phyloP scores from a whole-genome alignment of 805 yeast species.

The Lipomyces mesembrius region DNA sequence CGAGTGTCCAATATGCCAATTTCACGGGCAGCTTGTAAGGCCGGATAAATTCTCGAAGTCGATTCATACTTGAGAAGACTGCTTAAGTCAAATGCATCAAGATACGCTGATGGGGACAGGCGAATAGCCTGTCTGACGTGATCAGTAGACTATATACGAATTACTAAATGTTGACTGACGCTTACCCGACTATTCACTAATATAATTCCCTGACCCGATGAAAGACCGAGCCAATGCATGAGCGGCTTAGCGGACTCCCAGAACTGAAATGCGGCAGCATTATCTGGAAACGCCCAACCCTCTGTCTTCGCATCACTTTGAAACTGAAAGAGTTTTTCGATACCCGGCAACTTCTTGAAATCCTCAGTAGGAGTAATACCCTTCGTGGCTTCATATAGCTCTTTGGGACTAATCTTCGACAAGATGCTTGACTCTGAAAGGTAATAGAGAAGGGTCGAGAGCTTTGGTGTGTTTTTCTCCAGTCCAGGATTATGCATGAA shows the following conservation, averaged over 20 bases:
- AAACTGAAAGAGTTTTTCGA: constrained; percentile 6
- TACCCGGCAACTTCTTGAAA: constrained; percentile 27
- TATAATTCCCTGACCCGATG: constrained; percentile 9
- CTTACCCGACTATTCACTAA: constrained; percentile 26
- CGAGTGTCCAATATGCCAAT: constrained; percentile 15
- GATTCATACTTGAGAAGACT: constrained; percentile 40
- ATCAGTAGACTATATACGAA: background rate
- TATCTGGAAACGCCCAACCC: constrained; percentile 37
- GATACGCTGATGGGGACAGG: background rate
- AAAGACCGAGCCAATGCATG: constrained; percentile 9
- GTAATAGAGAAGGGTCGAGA: constrained; percentile 30
- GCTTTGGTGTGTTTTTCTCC: constrained; percentile 21
- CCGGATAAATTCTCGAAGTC: constrained; percentile 28
- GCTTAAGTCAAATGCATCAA: constrained; percentile 27
- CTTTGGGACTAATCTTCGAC: constrained; percentile 17
- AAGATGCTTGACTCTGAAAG: constrained; percentile 13
- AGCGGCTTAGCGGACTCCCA: constrained; percentile 25
- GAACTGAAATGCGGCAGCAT: constrained; percentile 22
- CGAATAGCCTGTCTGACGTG: constrained; percentile 17
- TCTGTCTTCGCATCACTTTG: constrained; percentile 17
- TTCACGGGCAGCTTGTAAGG: constrained; percentile 17
- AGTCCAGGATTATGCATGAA: constrained; percentile 33
- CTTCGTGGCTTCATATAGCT: constrained; percentile 9
- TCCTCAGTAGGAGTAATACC: constrained; percentile 18
- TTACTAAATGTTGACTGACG: background rate